Percentiles rank a stretch among this genome's conserved stretches.
phyloP scores from a whole-genome alignment of 2,329 filamentous ascomycete genomes.

The Aspergillus candidus region DNA sequence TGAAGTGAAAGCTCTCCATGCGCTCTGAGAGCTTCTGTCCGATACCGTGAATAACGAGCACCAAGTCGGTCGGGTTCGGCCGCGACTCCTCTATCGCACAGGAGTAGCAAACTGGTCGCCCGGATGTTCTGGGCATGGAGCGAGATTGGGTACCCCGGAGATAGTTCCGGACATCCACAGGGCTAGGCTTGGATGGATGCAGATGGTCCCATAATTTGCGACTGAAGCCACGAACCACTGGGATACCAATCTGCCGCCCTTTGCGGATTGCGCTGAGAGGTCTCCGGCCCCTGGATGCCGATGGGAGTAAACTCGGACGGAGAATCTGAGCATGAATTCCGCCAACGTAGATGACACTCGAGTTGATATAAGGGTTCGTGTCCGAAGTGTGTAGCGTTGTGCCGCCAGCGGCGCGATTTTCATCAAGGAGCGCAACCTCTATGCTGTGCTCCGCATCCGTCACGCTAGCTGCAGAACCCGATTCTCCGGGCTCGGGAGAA shows the following conservation, averaged over 20 bases:
- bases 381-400: constrained; percentile 39
- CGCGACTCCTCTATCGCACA: constrained; percentile 59
- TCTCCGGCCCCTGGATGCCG: constrained; percentile 72
- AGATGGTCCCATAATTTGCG: constrained; percentile 67
- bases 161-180: constrained; percentile 38
- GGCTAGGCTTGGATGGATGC: constrained; percentile 49
- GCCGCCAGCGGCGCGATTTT: constrained; percentile 39
- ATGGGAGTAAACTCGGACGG: constrained; percentile 78
- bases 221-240: constrained; percentile 86
- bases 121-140: constrained; percentile 18
- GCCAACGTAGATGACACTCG: constrained; percentile 83
- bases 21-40: constrained; percentile 93
- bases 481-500: constrained; percentile 32
- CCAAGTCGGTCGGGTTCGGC: constrained; percentile 73
- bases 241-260: constrained; percentile 73
- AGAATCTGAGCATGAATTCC: constrained; percentile 71
- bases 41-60: constrained; percentile 90
- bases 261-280: constrained; percentile 81
- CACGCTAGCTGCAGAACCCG: constrained; percentile 17
- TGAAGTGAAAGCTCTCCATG: constrained; percentile 95
- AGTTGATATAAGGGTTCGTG: constrained; percentile 60
- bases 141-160: constrained; percentile 35
- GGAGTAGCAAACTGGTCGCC: constrained; percentile 41
- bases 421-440: constrained; percentile 18
- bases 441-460: constrained; percentile 2